phyloP scores from a whole-genome alignment of 2,329 filamentous ascomycete species.

The Nothophoma quercina region DNA sequence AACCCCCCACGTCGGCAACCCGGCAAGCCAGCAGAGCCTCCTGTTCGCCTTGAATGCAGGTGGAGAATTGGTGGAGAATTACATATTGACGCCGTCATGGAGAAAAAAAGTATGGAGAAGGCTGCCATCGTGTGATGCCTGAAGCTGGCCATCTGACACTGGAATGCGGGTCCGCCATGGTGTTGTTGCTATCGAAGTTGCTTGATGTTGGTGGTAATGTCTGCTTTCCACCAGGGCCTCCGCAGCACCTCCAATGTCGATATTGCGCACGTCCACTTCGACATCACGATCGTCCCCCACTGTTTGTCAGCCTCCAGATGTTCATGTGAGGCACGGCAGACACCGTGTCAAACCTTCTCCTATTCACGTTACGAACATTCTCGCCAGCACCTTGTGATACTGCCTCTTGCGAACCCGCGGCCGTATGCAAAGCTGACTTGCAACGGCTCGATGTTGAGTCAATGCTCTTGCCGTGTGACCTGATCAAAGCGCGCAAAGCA shows the following conservation, averaged over 20 bases:
- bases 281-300: conserved; percentile 4
- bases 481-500: not conserved
- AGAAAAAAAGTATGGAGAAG: conserved; percentile 5
- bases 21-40: conserved; percentile 21
- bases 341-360: not conserved
- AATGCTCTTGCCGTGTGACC: conserved; percentile 1
- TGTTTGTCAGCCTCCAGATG: not conserved
- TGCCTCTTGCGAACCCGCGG: conserved; percentile 5
- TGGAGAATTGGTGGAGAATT: conserved; percentile 20
- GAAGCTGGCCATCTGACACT: not conserved
- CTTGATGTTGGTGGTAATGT: not conserved
- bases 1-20: conserved; percentile 14
- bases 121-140: not conserved
- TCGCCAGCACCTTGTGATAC: not conserved
- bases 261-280: conserved; percentile 4
- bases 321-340: not conserved
- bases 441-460: not conserved
- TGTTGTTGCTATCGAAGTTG: not conserved
- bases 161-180: not conserved
- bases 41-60: conserved; percentile 8
- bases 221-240: not conserved
- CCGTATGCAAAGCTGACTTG: conserved; percentile 2
- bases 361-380: not conserved
- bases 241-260: not conserved
- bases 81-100: conserved; percentile 20